Base-by-base conservation (phyloP, 345 rosid genomes). In the Cochlearia excelsa region DNA sequence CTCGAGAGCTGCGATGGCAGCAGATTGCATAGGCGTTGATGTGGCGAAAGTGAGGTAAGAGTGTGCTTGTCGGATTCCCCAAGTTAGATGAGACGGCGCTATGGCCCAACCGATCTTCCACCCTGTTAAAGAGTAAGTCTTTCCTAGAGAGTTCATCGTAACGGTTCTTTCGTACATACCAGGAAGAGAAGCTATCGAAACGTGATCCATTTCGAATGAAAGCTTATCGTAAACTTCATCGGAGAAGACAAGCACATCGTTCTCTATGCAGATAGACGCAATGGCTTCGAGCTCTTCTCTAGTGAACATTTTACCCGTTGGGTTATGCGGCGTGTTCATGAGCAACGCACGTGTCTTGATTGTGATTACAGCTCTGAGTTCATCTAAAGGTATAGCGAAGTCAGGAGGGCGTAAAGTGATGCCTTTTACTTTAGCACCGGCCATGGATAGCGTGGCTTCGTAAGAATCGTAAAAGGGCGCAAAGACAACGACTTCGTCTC, bases 71-170 rank as follows among this genome's bases (percentile, higher is more conserved):
- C 94, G 77, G 42, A 90, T 79, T 65, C 99, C 99, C 95, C 97
- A 87, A 23, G 88, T 82, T 59, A 90, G 40, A 72, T 90, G 88
- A n/a, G 90, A 83, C 3, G 95, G 90, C 1, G 97, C 95, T 2
- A 89, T 83, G 1, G 94, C 94, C 99, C 99, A 93, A 28, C 99
- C 99, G n/a, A 90, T 85, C 77, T 85, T 89, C 99, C 99, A 93
- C 6, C 99, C 97, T 0, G 95, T 93, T 66, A 93, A 75, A 30
- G 95, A 93, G 75, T 85, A 93, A 6, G 97, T 93, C 81, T 93
- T 93, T 53, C 96, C 97, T 6, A 90, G 48, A 50, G 97, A 93
- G 46, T 93, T 93, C 97, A 90, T 65, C 3, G 96, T 93, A 41
- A 90, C 96, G 0, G 95, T 87, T 41, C 90, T 77, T 52, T 90